Evolutionary conservation across 129 eudicot species (phyloP), one percentile per base, ranked within the genome.

Genomic region (Chrysanthemum makinoi): DNA sequence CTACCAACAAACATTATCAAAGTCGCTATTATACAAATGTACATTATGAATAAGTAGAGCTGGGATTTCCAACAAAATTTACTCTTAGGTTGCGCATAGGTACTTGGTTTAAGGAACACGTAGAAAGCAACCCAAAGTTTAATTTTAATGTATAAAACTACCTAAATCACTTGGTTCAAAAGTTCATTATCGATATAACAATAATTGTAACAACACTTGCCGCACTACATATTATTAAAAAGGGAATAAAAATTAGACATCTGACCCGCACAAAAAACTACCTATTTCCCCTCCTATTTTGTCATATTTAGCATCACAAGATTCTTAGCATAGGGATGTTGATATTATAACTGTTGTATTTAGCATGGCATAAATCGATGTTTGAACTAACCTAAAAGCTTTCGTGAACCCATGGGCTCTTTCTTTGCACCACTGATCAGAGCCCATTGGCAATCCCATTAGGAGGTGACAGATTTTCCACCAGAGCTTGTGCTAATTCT

Each of bases 341-440:
- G 15, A 49, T 30, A n/a, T n/a, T n/a, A n/a, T n/a, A n/a, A n/a
- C n/a, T n/a, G n/a, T n/a, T n/a, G n/a, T n/a, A n/a, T n/a, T n/a
- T 48, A 22, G 12, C 54, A 44, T 56, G 12, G 14, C 52, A 53
- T 13, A 56, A 72, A 66, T 47, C 10, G 50, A 14, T 33, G 28
- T 26, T 50, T 4, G 79, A 55, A 74, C 80, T 70, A 71, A 87
- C 98, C 89, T 92, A 95, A 83, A 92, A 92, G 76, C 81, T 89
- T 72, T 89, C 84, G 73, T 92, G 96, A 78, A 92, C 96, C 96
- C 91, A n/a, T n/a, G n/a, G n/a, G n/a, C n/a, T n/a, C n/a, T n/a
- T n/a, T n/a, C n/a, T n/a, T n/a, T n/a, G n/a, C n/a, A n/a, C n/a
- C n/a, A n/a, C n/a, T n/a, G n/a, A n/a, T n/a, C n/a, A n/a, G n/a